Evolutionary conservation across 768 basidiomycete species (phyloP).

Genomic region (Coprinopsis marcescibilis): DNA sequence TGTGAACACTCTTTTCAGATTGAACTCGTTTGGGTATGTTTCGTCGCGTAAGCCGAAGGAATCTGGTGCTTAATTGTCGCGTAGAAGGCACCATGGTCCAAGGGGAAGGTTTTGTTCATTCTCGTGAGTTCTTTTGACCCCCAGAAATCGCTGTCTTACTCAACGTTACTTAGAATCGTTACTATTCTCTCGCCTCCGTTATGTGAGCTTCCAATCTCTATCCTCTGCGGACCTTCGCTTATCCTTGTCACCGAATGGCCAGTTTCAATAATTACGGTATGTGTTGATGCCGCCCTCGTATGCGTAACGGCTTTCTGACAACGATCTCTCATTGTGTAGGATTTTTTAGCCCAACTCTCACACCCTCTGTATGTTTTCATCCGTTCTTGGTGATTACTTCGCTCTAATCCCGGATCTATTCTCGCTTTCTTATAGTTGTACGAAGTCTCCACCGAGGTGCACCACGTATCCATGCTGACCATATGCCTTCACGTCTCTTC

Average conservation of each 20-base stretch:
- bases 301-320: neutral
- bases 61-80: neutral
- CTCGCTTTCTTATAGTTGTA: constrained; percentile 6
- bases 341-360: constrained; percentile 36
- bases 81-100: constrained; percentile 51
- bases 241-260: neutral
- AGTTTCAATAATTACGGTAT: constrained; percentile 54
- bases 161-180: constrained; percentile 42
- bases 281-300: constrained; percentile 6
- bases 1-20: constrained; percentile 28
- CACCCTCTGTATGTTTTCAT: constrained; percentile 30
- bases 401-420: neutral
- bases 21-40: constrained; percentile 47
- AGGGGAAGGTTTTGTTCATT: constrained; percentile 50
- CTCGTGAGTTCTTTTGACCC: constrained; percentile 29
- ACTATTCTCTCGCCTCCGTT: constrained; percentile 45
- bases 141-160: neutral
- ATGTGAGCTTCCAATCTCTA: constrained; percentile 32
- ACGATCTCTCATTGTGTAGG: constrained; percentile 7
- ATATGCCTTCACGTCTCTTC: neutral
- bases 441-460: neutral
- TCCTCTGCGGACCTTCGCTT: neutral
- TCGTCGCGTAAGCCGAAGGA: neutral
- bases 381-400: neutral
- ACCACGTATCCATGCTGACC: neutral